phyloP scores from a whole-genome alignment of 768 basidiomycete species.

The Psilocybe azurescens region DNA sequence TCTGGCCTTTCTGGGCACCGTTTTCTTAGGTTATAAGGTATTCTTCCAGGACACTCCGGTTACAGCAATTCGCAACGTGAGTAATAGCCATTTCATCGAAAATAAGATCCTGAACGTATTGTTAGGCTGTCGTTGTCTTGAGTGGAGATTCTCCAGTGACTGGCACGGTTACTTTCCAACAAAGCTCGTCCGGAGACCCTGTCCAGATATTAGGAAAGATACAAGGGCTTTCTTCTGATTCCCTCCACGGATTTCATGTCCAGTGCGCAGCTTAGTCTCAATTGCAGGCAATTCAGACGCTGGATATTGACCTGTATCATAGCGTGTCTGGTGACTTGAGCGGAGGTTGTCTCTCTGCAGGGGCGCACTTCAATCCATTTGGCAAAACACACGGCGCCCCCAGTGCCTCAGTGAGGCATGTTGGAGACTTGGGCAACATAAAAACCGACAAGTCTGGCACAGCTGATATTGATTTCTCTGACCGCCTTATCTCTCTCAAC shows the following conservation, averaged over 20 bases:
- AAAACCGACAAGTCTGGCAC: constrained; percentile 60
- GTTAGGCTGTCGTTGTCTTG: constrained; percentile 55
- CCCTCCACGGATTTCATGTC: constrained; percentile 78
- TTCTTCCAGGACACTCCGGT: constrained; percentile 4
- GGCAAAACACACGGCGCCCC: constrained; percentile 70
- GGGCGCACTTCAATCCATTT: constrained; percentile 80
- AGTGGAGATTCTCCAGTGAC: constrained; percentile 62
- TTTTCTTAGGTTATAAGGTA: constrained; percentile 10
- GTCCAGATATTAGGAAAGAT: constrained; percentile 70
- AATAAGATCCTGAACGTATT: background rate
- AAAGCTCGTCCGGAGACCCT: constrained; percentile 50
- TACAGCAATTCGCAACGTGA: background rate
- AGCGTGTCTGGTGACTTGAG: constrained; percentile 65
- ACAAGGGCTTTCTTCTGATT: constrained; percentile 59
- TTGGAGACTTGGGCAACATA: constrained; percentile 82
- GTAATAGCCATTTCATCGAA: background rate
- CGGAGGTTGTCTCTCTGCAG: constrained; percentile 70
- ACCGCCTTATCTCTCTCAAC: constrained; percentile 65
- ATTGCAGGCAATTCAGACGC: background rate
- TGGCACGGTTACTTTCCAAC: constrained; percentile 72
- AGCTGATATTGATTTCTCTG: constrained; percentile 62
- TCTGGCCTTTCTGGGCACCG: constrained; percentile 4
- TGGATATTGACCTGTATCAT: background rate
- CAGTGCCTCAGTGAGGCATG: constrained; percentile 58
- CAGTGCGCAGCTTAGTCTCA: constrained; percentile 56